Evolutionary conservation across 768 basidiomycete genomes (phyloP).

Genomic region (Psilocybe cyanescens): DNA sequence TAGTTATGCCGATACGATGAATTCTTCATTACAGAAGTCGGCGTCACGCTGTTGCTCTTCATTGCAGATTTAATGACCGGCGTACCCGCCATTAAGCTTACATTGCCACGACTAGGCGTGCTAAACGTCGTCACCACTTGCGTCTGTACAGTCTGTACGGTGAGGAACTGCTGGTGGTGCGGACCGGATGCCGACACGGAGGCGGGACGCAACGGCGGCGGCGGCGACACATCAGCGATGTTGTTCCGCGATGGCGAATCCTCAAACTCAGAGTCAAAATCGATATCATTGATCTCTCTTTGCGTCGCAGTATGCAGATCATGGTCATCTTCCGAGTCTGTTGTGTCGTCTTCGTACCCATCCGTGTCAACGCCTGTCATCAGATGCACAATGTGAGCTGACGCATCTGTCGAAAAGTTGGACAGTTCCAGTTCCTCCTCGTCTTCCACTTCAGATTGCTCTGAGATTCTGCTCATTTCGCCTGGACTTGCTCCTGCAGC

Average conservation of each 20-base stretch:
- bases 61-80: conserved; percentile 44
- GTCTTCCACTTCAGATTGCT: conserved; percentile 54
- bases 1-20: conserved; percentile 44
- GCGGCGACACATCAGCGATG: conserved; percentile 4
- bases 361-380: conserved; percentile 53
- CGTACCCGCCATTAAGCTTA: conserved; percentile 27
- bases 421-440: conserved; percentile 70
- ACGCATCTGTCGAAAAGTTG: conserved; percentile 76
- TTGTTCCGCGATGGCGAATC: conserved; percentile 28
- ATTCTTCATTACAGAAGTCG: conserved; percentile 63
- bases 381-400: conserved; percentile 52
- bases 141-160: conserved; percentile 22
- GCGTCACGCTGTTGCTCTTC: conserved; percentile 52
- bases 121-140: conserved; percentile 18
- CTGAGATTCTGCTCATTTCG: conserved; percentile 56
- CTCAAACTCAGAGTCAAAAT: conserved; percentile 45
- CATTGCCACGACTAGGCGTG: conserved; percentile 30
- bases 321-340: conserved; percentile 54
- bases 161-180: conserved; percentile 13
- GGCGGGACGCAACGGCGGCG: conserved; percentile 2
- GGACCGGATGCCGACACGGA: background rate
- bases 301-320: conserved; percentile 36
- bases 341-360: conserved; percentile 45
- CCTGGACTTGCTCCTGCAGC: background rate
- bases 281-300: conserved; percentile 35